phyloP scores from a whole-genome alignment of 495 filamentous ascomycete species.

The Neurospora cerealis region DNA sequence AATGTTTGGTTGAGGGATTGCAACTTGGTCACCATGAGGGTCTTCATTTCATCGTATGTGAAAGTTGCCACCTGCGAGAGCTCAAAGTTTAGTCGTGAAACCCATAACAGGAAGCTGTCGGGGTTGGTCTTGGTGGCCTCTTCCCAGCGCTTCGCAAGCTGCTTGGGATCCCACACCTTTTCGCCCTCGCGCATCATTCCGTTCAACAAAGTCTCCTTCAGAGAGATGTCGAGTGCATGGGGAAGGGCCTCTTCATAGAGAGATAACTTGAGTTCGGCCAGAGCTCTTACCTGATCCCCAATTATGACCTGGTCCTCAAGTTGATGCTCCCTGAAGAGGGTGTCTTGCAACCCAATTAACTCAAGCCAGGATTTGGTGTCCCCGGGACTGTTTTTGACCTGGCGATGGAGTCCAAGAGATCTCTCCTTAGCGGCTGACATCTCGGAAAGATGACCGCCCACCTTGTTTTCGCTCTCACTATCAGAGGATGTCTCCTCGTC shows the following conservation, averaged over 20 bases:
- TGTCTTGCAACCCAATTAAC: constrained; percentile 66
- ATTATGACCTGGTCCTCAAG: neutral
- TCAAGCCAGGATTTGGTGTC: constrained; percentile 65
- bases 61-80: constrained; percentile 62
- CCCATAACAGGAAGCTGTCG: constrained; percentile 56
- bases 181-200: constrained; percentile 62
- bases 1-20: constrained; percentile 32
- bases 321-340: constrained; percentile 38
- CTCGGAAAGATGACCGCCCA: constrained; percentile 6
- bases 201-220: constrained; percentile 49
- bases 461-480: constrained; percentile 33
- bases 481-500: constrained; percentile 33
- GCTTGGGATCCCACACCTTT: constrained; percentile 60
- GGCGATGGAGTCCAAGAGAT: constrained; percentile 48
- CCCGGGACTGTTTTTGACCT: constrained; percentile 50
- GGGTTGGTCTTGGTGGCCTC: constrained; percentile 47
- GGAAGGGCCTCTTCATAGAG: constrained; percentile 72
- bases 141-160: constrained; percentile 54
- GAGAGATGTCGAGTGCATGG: constrained; percentile 30
- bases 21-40: constrained; percentile 48
- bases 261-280: constrained; percentile 68
- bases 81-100: constrained; percentile 61
- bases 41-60: constrained; percentile 52
- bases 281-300: constrained; percentile 35
- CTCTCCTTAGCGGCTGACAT: constrained; percentile 32